Conservation (phyloP, 1,284 basidiomycete genomes). For the Ustilago trichophora region DNA sequence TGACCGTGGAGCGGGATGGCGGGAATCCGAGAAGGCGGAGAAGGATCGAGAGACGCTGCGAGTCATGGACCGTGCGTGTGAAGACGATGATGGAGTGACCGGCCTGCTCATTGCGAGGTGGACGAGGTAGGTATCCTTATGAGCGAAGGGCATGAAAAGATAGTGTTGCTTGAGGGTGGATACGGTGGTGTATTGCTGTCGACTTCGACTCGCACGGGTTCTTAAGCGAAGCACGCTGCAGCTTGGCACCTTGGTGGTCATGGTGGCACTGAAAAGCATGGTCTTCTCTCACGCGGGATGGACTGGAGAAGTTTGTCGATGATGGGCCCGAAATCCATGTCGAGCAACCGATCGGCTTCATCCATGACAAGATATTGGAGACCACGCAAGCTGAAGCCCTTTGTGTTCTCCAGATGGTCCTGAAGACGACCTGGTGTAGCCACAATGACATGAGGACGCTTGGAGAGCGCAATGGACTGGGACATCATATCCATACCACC, state of each 20-base stretch:
- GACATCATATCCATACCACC: constrained; percentile 95
- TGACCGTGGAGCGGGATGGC: constrained; percentile 97
- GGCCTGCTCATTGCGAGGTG: constrained; percentile 88
- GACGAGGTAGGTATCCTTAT: constrained; percentile 92
- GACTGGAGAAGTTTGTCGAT: constrained; percentile 97
- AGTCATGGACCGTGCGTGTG: constrained; percentile 93
- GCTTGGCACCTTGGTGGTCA: constrained; percentile 98
- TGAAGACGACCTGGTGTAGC: constrained; percentile 94
- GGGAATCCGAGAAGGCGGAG: constrained; percentile 89
- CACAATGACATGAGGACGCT: constrained; percentile 83
- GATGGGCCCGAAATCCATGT: constrained; percentile 96
- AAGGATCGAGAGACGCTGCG: constrained; percentile 87
- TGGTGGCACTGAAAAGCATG: constrained; percentile 98
- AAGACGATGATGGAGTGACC: constrained; percentile 96
- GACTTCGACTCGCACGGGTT: constrained; percentile 95
- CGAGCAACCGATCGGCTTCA: constrained; percentile 94
- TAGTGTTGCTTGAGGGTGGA: constrained; percentile 95
- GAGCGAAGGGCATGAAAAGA: constrained; percentile 87
- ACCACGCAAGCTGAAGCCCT: constrained; percentile 88
- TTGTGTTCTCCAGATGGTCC: constrained; percentile 97
- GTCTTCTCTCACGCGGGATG: constrained; percentile 92
- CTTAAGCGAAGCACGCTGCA: constrained; percentile 92
- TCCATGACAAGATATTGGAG: constrained; percentile 95
- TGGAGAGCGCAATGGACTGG: constrained; percentile 91
- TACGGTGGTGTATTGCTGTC: constrained; percentile 92